Evolutionary conservation across 2,329 filamentous ascomycete genomes (phyloP), one percentile per base, ranked within the genome.

Genomic region (Knufia fluminis): DNA sequence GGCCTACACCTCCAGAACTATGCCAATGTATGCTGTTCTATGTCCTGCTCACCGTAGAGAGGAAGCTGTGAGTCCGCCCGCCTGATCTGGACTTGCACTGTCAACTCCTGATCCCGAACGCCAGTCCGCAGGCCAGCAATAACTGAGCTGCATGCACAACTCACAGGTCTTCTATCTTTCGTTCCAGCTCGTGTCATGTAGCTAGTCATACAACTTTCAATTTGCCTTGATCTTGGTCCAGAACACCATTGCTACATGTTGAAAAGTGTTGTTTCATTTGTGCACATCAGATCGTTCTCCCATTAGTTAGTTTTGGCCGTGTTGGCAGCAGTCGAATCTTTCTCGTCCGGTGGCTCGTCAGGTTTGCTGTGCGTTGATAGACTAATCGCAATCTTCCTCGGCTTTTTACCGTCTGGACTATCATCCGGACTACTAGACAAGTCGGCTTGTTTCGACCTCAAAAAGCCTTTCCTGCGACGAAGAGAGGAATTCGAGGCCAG

Each of bases 301-400:
- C 12, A 40, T 42, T 22, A 42, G 10, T n/a, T 42, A 14, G 20
- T 3, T 14, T 45, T 45, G 24, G 3, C n/a, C 28, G 16, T 45
- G 10, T 19, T 45, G 6, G 24, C 24, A 24, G 16, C 42, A 8
- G 42, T 17, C 8, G 42, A 8, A 19, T 35, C n/a, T 12, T 36
- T 43, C 36, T 49, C 46, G 10, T 19, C 17, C 6, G 38, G 3
- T 17, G 38, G 22, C 28, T 55, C 54, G 8, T 58, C 52, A 3
- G 45, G 14, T 36, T 53, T 52, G 28, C 52, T 55, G 20, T 52
- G 47, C 31, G 49, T 58, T 23, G 56, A 48, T 9, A 58, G 40
- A 44, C 54, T 58, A 48, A 58, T 58, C 14, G 56, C 56, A 35
- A 58, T 57, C 50, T 58, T 58, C 8, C 53, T 51, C 36, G 52